These are phyloP conservation scores for Cylindrotheca closterium DNA, from an alignment of 108 stramenopile genomes.

Conservation along the genomic window DNA sequence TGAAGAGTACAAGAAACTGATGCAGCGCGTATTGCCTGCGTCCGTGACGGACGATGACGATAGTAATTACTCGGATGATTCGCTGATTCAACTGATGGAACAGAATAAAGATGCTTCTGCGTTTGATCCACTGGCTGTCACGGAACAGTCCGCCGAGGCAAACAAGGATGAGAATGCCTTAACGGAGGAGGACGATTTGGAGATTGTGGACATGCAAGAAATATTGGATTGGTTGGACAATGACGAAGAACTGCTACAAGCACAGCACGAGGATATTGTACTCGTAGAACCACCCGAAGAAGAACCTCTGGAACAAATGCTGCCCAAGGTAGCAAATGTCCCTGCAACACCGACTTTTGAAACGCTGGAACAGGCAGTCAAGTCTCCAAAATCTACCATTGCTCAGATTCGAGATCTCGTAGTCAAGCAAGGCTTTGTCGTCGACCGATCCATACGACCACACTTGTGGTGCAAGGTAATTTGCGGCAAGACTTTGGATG, in stretches of 20 bases:
- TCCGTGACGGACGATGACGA: slow-evolving; percentile 11
- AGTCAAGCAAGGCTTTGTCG: slow-evolving; percentile 15
- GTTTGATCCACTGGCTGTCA: not conserved
- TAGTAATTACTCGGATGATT: slow-evolving; percentile 25
- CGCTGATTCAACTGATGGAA: slow-evolving; percentile 40
- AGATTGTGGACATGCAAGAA: slow-evolving; percentile 58
- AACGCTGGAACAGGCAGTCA: slow-evolving; percentile 41
- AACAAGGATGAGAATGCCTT: not conserved
- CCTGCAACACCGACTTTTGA: slow-evolving; percentile 21
- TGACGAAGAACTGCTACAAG: slow-evolving; percentile 35
- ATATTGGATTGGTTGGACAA: slow-evolving; percentile 82
- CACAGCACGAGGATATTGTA: slow-evolving; percentile 1
- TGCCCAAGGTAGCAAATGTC: not conserved
- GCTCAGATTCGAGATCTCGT: slow-evolving; percentile 37
- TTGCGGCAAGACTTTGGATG: slow-evolving; percentile 41
- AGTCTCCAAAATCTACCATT: slow-evolving; percentile 24
- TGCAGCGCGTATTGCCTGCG: slow-evolving; percentile 16
- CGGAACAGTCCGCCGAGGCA: not conserved
- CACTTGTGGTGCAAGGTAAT: slow-evolving; percentile 44
- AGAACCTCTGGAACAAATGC: not conserved
- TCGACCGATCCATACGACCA: slow-evolving; percentile 21
- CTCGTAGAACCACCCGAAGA: not conserved
- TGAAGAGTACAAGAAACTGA: slow-evolving; percentile 4
- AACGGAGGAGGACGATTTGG: not conserved
- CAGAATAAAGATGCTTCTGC: slow-evolving; percentile 10